Evolutionary conservation across 495 filamentous ascomycete species (phyloP).

Genomic region (Penicillium samsonianum): DNA sequence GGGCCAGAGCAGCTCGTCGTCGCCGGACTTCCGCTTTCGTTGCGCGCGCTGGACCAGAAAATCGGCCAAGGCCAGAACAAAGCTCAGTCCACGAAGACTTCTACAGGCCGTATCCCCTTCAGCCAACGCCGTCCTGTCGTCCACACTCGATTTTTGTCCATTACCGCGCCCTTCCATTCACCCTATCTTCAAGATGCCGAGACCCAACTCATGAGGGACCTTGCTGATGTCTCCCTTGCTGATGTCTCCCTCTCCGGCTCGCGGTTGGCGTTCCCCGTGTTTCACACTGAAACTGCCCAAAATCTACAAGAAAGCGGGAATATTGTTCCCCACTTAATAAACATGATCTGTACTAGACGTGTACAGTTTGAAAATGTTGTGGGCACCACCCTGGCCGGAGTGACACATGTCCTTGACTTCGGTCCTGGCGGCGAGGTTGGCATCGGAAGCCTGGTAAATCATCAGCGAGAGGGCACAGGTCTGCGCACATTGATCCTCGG

Average conservation of each 20-base stretch:
- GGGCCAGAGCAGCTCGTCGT: slow-evolving; percentile 33
- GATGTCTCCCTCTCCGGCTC: neutral
- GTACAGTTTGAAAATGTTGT: slow-evolving; percentile 30
- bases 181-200: slow-evolving; percentile 29
- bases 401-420: slow-evolving; percentile 5
- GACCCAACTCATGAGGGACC: slow-evolving; percentile 17
- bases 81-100: slow-evolving; percentile 4
- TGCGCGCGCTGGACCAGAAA: slow-evolving; percentile 24
- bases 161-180: slow-evolving; percentile 40
- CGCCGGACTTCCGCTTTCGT: slow-evolving; percentile 26
- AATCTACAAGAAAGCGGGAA: slow-evolving; percentile 21
- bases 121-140: slow-evolving; percentile 23
- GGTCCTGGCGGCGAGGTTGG: slow-evolving; percentile 1
- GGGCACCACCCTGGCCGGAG: slow-evolving; percentile 12
- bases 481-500: slow-evolving; percentile 2
- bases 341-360: slow-evolving; percentile 23
- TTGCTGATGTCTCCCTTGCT: slow-evolving; percentile 16
- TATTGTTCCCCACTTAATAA: neutral
- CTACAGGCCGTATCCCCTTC: slow-evolving; percentile 18
- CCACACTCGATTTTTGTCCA: slow-evolving; percentile 28
- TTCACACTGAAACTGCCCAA: slow-evolving; percentile 33
- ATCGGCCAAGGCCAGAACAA: slow-evolving; percentile 14
- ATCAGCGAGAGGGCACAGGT: slow-evolving; percentile 5
- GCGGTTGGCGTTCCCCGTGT: slow-evolving; percentile 21
- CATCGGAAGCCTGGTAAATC: slow-evolving; percentile 5